phyloP scores from a whole-genome alignment of 257 asterid genomes.

The Solanum paucissectum region DNA sequence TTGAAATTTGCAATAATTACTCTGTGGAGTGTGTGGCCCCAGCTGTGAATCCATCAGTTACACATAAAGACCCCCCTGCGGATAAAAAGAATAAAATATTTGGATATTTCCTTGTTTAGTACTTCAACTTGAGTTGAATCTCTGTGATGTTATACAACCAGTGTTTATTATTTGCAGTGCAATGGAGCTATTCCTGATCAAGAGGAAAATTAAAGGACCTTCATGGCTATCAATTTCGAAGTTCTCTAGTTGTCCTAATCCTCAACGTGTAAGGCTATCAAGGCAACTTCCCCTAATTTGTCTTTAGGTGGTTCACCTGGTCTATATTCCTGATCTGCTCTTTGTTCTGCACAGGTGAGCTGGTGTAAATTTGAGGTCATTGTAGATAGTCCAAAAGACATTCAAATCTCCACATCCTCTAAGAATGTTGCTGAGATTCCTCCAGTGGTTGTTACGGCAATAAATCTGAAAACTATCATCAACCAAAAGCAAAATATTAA shows the following conservation, averaged over 20 bases:
- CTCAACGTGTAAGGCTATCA: slow-evolving; percentile 53
- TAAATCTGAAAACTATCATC: slow-evolving; percentile 75
- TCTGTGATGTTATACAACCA: not conserved
- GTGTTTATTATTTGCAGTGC: slow-evolving; percentile 45
- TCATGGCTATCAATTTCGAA: slow-evolving; percentile 84
- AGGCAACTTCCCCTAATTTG: not conserved
- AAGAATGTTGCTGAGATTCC: slow-evolving; percentile 53
- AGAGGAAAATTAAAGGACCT: slow-evolving; percentile 89
- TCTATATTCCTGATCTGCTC: not conserved
- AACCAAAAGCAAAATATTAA: slow-evolving; percentile 71
- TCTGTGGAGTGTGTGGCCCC: not conserved
- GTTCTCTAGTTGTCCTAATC: slow-evolving; percentile 52
- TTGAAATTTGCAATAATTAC: not conserved
- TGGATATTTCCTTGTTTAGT: not conserved
- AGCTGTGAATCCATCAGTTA: not conserved
- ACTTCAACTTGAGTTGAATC: not conserved
- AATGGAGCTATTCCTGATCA: slow-evolving; percentile 73
- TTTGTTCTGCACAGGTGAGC: slow-evolving; percentile 65
- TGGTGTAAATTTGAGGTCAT: slow-evolving; percentile 94
- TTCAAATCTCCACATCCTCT: slow-evolving; percentile 50
- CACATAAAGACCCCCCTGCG: not conserved
- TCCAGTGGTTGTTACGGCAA: slow-evolving; percentile 72
- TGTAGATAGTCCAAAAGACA: slow-evolving; percentile 64
- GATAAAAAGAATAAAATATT: not conserved
- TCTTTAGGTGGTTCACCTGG: not conserved